phyloP scores from a whole-genome alignment of 257 asterid species.

The Scutellaria galericulata region DNA sequence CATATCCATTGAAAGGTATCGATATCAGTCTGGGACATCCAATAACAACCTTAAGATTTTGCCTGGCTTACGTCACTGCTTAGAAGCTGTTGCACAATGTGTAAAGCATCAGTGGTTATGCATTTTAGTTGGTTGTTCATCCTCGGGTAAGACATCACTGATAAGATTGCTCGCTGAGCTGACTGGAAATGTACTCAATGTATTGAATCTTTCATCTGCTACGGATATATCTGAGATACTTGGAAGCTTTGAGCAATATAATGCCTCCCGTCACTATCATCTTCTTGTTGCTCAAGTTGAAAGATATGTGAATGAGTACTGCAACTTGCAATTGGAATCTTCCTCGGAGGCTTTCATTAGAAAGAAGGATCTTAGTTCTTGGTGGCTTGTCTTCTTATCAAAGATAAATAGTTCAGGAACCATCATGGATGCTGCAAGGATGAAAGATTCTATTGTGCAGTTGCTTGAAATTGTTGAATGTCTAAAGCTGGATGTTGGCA shows the following conservation, averaged over 20 bases:
- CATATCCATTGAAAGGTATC: constrained; percentile 62
- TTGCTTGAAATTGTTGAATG: constrained; percentile 67
- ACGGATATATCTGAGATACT: constrained; percentile 95
- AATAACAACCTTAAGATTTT: constrained; percentile 63
- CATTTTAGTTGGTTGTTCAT: constrained; percentile 88
- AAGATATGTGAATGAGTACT: constrained; percentile 72
- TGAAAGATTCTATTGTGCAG: constrained; percentile 53
- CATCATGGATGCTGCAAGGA: constrained; percentile 47
- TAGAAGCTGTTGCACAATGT: constrained; percentile 77
- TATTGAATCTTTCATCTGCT: constrained; percentile 89
- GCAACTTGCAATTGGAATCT: constrained; percentile 62
- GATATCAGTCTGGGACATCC: constrained; percentile 50
- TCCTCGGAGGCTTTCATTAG: constrained; percentile 49
- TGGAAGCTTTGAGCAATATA: constrained; percentile 96
- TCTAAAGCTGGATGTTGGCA: constrained; percentile 50
- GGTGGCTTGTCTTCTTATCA: constrained; percentile 76
- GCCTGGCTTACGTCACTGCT: constrained; percentile 68
- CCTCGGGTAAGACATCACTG: constrained; percentile 91
- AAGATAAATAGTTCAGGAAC: constrained; percentile 45
- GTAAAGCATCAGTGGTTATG: constrained; percentile 91
- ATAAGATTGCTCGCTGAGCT: constrained; percentile 79
- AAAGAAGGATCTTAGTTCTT: constrained; percentile 54
- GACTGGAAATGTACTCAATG: constrained; percentile 85
- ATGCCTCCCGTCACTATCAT: constrained; percentile 78
- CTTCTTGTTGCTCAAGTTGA: constrained; percentile 68